Base-by-base conservation (phyloP, 768 basidiomycete species). In the Saitozyma podzolica region DNA sequence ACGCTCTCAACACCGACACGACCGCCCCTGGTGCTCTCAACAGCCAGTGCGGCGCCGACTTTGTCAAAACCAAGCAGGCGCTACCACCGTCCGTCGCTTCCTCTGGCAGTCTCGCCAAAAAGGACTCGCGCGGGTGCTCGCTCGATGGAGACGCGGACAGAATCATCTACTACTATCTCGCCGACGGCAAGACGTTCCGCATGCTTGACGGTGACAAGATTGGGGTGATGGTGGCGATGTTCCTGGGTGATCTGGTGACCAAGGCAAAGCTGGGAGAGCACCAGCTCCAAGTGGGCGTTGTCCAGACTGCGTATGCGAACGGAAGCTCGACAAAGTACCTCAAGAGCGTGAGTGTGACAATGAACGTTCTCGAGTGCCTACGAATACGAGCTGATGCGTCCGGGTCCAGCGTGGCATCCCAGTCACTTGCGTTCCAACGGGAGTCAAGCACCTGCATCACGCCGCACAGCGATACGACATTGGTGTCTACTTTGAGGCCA, bases 401-500 rank as follows among this genome's bases (percentile, higher is more conserved):
- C n/a, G 2, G 45, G n/a, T 29, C 17, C 72, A 96, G 92, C 87
- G 90, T 55, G 66, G 69, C 49, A 85, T 98, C 41, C 94, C 96
- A 45, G 92, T 98, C 20, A 88, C 88, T 73, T 99, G 96, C 76
- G 93, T 95, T 8, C 83, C 92, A 2, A 99, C 96, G 14, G 96
- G 96, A 37, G 96, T 99, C 63, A 99, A 99, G 80, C 90, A 98
- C 77, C 86, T 98, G 53, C 96, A 99, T 77, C 94, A 97, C 75
- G 96, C 94, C 14, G 96, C 96, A 10, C 91, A 94, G 72, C 86
- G 87, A 72, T 98, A 88, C 80, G 86, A 92, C 75, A 85, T 99
- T 59, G 96, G 96, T n/a, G 91, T 99, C 50, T 99, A 99, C 81
- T 99, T 99, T 73, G 96, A 99, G 80, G 96, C 96, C 41, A 99